phyloP scores from a whole-genome alignment of 169 alveolate species.

The Plasmodium coatneyi region DNA sequence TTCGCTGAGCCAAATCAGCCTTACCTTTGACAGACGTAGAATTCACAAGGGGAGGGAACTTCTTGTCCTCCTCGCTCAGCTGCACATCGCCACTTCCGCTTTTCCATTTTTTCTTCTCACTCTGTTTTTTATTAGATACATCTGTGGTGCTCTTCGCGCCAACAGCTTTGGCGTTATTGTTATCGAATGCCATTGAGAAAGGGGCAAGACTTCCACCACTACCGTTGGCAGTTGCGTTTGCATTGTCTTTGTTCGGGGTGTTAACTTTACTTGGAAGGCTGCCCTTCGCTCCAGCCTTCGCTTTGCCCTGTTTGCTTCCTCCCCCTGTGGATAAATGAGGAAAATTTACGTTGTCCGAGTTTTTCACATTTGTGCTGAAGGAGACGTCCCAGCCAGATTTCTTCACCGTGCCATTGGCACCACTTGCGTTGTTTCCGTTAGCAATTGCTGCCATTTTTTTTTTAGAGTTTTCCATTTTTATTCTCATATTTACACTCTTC shows the following conservation, averaged over 20 bases:
- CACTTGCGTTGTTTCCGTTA: conserved; percentile 6
- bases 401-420: conserved; percentile 2
- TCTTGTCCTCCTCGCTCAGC: conserved; percentile 6
- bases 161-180: neutral
- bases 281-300: conserved; percentile 8
- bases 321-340: conserved; percentile 33
- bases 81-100: conserved; percentile 20
- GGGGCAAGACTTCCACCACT: neutral
- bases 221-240: neutral
- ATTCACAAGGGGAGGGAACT: conserved; percentile 42
- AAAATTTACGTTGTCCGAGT: conserved; percentile 33
- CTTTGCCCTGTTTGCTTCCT: conserved; percentile 12
- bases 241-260: neutral
- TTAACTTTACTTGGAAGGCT: neutral
- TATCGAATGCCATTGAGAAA: neutral
- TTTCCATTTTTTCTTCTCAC: conserved; percentile 48
- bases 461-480: conserved; percentile 49
- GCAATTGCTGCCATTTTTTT: conserved; percentile 9
- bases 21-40: conserved; percentile 24
- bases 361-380: conserved; percentile 11
- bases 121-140: neutral
- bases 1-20: neutral
- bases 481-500: conserved; percentile 40
- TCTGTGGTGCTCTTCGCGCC: neutral
- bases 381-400: conserved; percentile 50